Evolutionary conservation across 768 basidiomycete genomes (phyloP).

Genomic region (Mycena metata): DNA sequence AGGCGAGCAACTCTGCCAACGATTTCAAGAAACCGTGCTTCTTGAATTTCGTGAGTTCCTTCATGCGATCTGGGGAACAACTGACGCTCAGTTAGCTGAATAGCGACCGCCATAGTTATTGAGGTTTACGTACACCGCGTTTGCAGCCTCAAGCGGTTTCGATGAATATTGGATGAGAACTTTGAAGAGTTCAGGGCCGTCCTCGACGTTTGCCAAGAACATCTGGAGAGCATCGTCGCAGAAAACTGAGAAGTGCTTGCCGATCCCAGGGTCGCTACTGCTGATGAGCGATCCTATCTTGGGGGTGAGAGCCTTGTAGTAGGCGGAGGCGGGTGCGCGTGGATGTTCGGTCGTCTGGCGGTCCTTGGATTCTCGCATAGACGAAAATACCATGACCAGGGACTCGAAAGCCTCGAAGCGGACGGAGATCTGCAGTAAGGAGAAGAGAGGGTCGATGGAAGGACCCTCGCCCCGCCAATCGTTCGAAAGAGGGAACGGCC

Average conservation of each 20-base stretch:
- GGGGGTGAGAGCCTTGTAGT: neutral
- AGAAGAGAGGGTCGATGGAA: slow-evolving; percentile 1
- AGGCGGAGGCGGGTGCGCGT: neutral
- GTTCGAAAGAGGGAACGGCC: neutral
- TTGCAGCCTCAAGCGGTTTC: neutral
- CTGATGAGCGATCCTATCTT: neutral
- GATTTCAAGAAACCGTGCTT: neutral
- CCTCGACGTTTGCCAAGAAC: no score
- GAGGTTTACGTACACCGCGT: neutral
- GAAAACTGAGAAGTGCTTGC: neutral
- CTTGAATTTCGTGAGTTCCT: neutral
- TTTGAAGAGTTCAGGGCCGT: no score
- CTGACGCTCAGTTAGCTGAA: neutral
- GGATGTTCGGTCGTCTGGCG: neutral
- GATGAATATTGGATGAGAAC: no score
- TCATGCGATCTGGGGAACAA: neutral
- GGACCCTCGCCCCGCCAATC: neutral
- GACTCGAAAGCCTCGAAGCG: neutral
- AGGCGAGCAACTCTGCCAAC: neutral
- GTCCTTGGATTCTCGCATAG: neutral
- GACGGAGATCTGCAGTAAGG: neutral
- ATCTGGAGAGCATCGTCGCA: no score
- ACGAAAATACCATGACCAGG: neutral
- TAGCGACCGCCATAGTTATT: no score
- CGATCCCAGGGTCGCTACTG: neutral